Conservation (phyloP, 2,329 filamentous ascomycete species). For the Penicillium sp. region DNA sequence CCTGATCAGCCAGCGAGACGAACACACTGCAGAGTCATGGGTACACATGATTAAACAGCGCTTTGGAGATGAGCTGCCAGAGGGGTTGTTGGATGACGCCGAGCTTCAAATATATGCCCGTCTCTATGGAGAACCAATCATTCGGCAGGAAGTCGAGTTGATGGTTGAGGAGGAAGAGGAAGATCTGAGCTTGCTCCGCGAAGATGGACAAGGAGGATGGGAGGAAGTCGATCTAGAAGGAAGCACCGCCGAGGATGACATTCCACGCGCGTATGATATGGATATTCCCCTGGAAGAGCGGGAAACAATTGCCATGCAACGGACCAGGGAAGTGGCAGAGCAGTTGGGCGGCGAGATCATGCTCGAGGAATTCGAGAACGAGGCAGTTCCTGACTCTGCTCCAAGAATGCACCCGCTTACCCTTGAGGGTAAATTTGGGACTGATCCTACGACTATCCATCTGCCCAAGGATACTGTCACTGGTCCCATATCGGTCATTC, state of each 20-base stretch:
- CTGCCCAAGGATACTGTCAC: constrained; percentile 69
- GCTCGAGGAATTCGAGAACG: constrained; percentile 45
- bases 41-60: constrained; percentile 70
- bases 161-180: constrained; percentile 28
- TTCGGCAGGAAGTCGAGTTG: constrained; percentile 25
- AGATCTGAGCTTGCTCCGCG: constrained; percentile 35
- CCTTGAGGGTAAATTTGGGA: constrained; percentile 68
- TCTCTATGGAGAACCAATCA: constrained; percentile 72
- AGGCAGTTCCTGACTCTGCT: constrained; percentile 41
- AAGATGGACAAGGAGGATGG: constrained; percentile 39
- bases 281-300: constrained; percentile 23
- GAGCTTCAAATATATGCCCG: constrained; percentile 76
- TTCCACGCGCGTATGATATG: constrained; percentile 32
- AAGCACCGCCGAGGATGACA: constrained; percentile 19
- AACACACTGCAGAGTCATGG: constrained; percentile 33
- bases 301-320: constrained; percentile 33
- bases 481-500: constrained; percentile 65
- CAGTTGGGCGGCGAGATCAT: constrained; percentile 41
- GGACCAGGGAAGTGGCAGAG: constrained; percentile 40
- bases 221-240: constrained; percentile 34
- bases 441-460: constrained; percentile 69
- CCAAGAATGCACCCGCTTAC: constrained; percentile 73
- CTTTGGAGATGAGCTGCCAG: constrained; percentile 75
- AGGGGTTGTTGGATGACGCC: constrained; percentile 64
- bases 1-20: constrained; percentile 32